Evolutionary conservation across 2,329 filamentous ascomycete species (phyloP).

Genomic region (Shiraia sp.): DNA sequence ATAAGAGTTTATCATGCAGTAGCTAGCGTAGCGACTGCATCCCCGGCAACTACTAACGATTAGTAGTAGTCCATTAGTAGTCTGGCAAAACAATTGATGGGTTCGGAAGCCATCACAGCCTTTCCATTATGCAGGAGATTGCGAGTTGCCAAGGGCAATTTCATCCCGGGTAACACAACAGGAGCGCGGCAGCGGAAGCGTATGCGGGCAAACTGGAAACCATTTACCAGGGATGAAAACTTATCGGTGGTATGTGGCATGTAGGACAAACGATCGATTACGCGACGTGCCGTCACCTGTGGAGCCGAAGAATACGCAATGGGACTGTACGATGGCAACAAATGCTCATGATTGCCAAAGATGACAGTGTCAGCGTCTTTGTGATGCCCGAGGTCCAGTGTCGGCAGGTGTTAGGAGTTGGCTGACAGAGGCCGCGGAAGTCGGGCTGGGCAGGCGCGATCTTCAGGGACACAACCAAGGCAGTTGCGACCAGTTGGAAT

Average conservation of each 20-base stretch:
- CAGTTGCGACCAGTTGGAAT: slow-evolving; percentile 12
- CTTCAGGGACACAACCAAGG: slow-evolving; percentile 20
- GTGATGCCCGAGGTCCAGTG: slow-evolving; percentile 8
- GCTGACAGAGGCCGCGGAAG: slow-evolving; percentile 6
- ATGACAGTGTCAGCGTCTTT: slow-evolving; percentile 1
- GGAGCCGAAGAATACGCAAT: too few species aligned
- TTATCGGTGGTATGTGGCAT: slow-evolving; percentile 14
- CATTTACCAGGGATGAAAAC: slow-evolving; percentile 13
- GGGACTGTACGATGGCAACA: neutral
- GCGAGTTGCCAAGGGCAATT: too few species aligned
- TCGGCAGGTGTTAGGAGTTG: neutral
- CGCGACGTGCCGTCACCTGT: slow-evolving; percentile 4
- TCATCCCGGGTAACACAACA: slow-evolving; percentile 16
- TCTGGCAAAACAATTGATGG: too few species aligned
- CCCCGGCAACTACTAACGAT: too few species aligned
- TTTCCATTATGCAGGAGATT: slow-evolving; percentile 9
- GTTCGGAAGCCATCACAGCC: neutral
- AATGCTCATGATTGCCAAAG: slow-evolving; percentile 7
- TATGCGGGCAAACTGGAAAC: slow-evolving; percentile 14
- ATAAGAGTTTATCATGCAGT: too few species aligned
- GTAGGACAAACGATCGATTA: slow-evolving; percentile 21
- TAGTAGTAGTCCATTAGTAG: too few species aligned
- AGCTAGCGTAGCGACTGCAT: too few species aligned
- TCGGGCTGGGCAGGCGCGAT: slow-evolving; percentile 20
- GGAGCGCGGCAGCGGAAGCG: slow-evolving; percentile 16